Percentiles rank a stretch among this genome's conserved stretches.
phyloP scores from a whole-genome alignment of 768 basidiomycete genomes.

The Suillus discolor region DNA sequence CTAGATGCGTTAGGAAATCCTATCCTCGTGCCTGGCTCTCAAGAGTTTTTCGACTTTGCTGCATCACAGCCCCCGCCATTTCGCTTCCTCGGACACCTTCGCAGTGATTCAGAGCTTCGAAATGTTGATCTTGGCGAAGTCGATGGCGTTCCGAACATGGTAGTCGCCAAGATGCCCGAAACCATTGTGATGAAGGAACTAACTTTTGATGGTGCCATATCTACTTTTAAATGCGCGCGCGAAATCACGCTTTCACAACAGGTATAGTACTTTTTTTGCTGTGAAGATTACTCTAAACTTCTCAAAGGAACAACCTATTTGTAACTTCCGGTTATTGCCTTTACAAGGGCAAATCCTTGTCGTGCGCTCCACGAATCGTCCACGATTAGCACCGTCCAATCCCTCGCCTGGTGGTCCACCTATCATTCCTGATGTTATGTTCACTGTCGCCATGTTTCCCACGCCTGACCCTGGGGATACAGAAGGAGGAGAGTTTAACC shows the following conservation, averaged over 20 bases:
- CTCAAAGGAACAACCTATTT: conserved; percentile 48
- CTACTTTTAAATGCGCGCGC: conserved; percentile 43
- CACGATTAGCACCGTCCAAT: conserved; percentile 3
- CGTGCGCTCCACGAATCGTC: conserved; percentile 43
- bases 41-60: conserved; percentile 39
- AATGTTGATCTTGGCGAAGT: conserved; percentile 45
- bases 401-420: conserved; percentile 19
- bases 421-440: conserved; percentile 25
- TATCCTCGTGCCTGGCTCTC: conserved; percentile 37
- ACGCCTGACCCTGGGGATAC: conserved; percentile 33
- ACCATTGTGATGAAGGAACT: conserved; percentile 46
- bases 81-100: conserved; percentile 39
- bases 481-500: conserved; percentile 27
- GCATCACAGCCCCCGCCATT: conserved; percentile 42
- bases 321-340: conserved; percentile 54
- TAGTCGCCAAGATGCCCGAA: conserved; percentile 44
- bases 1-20: conserved; percentile 51
- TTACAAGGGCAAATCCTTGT: conserved; percentile 53
- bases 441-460: conserved; percentile 34
- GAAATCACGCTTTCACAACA: conserved; percentile 28
- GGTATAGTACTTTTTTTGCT: conserved; percentile 15
- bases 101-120: conserved; percentile 40
- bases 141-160: conserved; percentile 43
- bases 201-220: conserved; percentile 35
- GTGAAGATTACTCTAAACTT: conserved; percentile 10